Evolutionary conservation across 75 land plant species (phyloP).

Genomic region (Sequoiadendron giganteum): DNA sequence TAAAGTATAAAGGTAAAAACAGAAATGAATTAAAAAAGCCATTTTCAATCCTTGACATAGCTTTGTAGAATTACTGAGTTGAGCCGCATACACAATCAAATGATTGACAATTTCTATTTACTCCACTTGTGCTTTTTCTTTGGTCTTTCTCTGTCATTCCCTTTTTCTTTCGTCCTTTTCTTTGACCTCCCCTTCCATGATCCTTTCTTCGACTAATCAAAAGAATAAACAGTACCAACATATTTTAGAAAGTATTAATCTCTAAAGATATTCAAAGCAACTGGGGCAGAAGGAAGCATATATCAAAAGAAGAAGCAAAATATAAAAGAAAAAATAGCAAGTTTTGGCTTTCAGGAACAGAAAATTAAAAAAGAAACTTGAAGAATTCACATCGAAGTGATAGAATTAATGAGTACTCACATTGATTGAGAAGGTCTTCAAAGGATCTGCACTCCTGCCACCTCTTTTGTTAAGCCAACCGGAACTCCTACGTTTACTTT

Average conservation of each 20-base stretch:
- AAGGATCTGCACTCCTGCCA: slow-evolving; percentile 54
- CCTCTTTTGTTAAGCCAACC: slow-evolving; percentile 28
- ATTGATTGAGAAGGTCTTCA: slow-evolving; percentile 60
- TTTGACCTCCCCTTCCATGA: slow-evolving; percentile 4
- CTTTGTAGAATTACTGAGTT: not conserved
- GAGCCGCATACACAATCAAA: not conserved
- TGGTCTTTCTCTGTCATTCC: not conserved
- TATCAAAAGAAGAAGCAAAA: not conserved
- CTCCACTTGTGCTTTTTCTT: slow-evolving; percentile 9
- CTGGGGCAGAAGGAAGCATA: not conserved
- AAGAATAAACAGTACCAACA: not conserved
- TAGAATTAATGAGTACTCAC: slow-evolving; percentile 26
- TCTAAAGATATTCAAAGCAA: not conserved
- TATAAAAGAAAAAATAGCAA: not conserved
- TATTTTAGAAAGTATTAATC: not conserved
- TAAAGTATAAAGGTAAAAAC: not conserved
- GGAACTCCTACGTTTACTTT: slow-evolving; percentile 8
- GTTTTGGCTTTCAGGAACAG: not conserved
- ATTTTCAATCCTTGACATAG: not conserved
- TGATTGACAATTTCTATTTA: not conserved
- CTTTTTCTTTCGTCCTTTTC: not conserved
- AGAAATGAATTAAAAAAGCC: not conserved
- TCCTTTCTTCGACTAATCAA: slow-evolving; percentile 8
- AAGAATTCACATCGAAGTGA: not conserved
- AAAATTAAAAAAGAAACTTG: not conserved